Evolutionary conservation across 2,329 filamentous ascomycete species (phyloP).

Genomic region (Magnaporthiopsis poae): DNA sequence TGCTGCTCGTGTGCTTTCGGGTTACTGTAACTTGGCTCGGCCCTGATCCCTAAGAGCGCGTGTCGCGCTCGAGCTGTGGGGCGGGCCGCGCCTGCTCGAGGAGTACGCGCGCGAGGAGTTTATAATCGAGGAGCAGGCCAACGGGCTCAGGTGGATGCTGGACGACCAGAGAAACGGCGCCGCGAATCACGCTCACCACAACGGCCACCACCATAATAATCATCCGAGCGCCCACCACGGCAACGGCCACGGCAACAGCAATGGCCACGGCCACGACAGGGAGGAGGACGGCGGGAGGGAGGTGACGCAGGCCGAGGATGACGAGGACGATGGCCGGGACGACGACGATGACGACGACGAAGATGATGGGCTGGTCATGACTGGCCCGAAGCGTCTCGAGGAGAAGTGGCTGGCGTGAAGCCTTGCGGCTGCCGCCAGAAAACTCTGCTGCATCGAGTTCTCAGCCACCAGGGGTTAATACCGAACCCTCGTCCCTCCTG

Average conservation of each 20-base stretch:
- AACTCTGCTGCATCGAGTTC: neutral
- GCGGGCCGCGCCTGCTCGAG: conserved; percentile 79
- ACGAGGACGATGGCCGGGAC: conserved; percentile 30
- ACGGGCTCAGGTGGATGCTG: conserved; percentile 87
- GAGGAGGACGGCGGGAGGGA: conserved; percentile 4
- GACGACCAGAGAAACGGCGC: conserved; percentile 37
- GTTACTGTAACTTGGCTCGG: too few species aligned
- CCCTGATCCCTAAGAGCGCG: too few species aligned
- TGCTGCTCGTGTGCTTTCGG: too few species aligned
- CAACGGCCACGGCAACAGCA: neutral
- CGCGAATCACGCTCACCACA: conserved; percentile 18
- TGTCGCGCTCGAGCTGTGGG: conserved; percentile 77
- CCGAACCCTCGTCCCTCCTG: too few species aligned
- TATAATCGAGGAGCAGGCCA: conserved; percentile 85
- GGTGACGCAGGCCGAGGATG: conserved; percentile 1
- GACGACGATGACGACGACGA: conserved; percentile 38
- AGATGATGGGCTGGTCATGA: conserved; percentile 50
- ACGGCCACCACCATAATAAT: conserved; percentile 7
- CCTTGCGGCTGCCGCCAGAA: neutral
- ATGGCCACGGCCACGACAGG: conserved; percentile 9
- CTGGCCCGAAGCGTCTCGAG: conserved; percentile 45
- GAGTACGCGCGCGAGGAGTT: conserved; percentile 94
- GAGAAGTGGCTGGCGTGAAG: conserved; percentile 48
- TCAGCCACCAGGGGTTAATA: too few species aligned
- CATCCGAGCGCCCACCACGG: neutral